Evolutionary conservation across 129 eudicot species (phyloP).

Genomic region (Logfia minima): DNA sequence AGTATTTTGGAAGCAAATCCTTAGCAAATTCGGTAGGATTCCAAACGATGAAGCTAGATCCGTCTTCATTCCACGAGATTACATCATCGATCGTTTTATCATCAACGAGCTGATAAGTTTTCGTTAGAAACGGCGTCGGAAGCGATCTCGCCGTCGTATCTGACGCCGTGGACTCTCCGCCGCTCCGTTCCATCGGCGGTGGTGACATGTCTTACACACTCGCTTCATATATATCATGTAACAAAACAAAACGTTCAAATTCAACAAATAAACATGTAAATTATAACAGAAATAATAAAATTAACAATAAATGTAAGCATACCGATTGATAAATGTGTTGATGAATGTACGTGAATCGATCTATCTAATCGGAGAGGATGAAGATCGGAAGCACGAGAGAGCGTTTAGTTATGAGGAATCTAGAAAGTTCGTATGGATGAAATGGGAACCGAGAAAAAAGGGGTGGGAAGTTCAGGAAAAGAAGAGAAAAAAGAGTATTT

Average conservation of each 20-base stretch:
- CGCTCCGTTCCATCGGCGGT: constrained; percentile 50
- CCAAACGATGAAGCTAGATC: constrained; percentile 90
- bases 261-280: constrained; percentile 16
- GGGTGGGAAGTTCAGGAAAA: constrained; percentile 7
- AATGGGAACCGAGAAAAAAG: constrained; percentile 7
- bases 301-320: not conserved
- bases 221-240: constrained; percentile 11
- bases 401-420: constrained; percentile 41
- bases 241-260: constrained; percentile 7
- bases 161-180: constrained; percentile 47
- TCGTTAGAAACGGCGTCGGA: constrained; percentile 84
- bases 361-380: constrained; percentile 8
- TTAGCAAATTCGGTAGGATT: constrained; percentile 73
- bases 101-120: constrained; percentile 81
- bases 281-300: not conserved
- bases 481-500: not conserved
- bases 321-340: constrained; percentile 9
- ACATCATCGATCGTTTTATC: constrained; percentile 63
- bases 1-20: constrained; percentile 79
- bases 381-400: constrained; percentile 14
- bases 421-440: constrained; percentile 52
- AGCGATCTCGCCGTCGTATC: constrained; percentile 48
- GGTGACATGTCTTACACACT: constrained; percentile 35
- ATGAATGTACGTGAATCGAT: constrained; percentile 1
- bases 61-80: constrained; percentile 89